These are phyloP conservation scores for Striga hermonthica DNA, from an alignment of 305 asterid species.

Conservation along the genomic window DNA sequence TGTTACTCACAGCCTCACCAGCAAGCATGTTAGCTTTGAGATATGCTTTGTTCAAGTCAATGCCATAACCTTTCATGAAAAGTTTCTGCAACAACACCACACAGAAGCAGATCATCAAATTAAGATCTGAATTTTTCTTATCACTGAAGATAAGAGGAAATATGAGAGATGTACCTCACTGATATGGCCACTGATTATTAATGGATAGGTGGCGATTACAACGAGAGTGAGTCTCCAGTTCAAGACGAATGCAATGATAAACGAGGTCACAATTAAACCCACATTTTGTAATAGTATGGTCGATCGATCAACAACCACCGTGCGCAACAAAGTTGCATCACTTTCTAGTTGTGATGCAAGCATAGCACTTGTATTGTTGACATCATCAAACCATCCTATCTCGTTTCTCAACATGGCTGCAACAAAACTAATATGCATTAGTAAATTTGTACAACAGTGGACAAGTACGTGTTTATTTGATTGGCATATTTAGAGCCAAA, in stretches of 20 bases:
- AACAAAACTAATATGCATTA: constrained; percentile 17
- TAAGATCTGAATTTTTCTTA: background rate
- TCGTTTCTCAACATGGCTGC: constrained; percentile 96
- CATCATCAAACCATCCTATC: constrained; percentile 91
- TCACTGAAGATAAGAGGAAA: background rate
- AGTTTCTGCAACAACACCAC: constrained; percentile 68
- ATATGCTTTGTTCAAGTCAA: constrained; percentile 85
- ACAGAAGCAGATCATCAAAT: constrained; percentile 16
- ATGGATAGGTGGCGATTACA: constrained; percentile 87
- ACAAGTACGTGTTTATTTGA: constrained; percentile 13
- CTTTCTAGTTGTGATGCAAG: constrained; percentile 82
- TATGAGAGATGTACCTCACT: constrained; percentile 60
- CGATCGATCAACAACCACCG: constrained; percentile 86
- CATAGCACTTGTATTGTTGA: constrained; percentile 77
- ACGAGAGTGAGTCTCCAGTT: constrained; percentile 98
- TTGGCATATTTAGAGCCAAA: background rate
- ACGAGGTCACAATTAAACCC: constrained; percentile 76
- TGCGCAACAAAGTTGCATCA: constrained; percentile 78
- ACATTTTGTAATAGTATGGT: constrained; percentile 83
- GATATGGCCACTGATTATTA: constrained; percentile 86
- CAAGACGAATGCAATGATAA: constrained; percentile 82
- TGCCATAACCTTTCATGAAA: constrained; percentile 94
- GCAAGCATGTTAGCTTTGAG: constrained; percentile 97
- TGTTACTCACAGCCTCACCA: constrained; percentile 98
- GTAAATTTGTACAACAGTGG: background rate